These are phyloP conservation scores for Urochloa ruziziensis DNA, from an alignment of 176 grass and related monocot species.

Conservation along the genomic window DNA sequence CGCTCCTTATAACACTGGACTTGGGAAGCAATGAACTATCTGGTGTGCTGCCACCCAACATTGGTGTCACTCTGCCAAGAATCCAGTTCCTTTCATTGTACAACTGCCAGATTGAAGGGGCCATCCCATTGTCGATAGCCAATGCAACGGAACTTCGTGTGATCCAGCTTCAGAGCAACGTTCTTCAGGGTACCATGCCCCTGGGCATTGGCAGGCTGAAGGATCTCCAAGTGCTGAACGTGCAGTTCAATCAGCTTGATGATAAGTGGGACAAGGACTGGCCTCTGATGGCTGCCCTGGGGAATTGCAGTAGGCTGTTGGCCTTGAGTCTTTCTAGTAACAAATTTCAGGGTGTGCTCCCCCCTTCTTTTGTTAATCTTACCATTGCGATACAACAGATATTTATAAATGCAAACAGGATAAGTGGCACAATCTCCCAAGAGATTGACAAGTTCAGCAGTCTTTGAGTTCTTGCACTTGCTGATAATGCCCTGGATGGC, in stretches of 20 bases:
- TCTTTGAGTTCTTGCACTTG: neutral
- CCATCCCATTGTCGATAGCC: neutral
- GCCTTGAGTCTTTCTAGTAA: conserved; percentile 8
- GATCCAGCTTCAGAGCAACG: neutral
- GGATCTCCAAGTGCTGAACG: conserved; percentile 14
- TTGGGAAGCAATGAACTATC: conserved; percentile 23
- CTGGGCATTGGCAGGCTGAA: conserved; percentile 11
- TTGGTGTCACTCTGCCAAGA: conserved; percentile 5
- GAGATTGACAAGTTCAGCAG: conserved; percentile 11
- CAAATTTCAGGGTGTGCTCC: neutral
- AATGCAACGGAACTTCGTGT: neutral
- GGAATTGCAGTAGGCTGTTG: conserved; percentile 17
- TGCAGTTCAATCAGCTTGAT: conserved; percentile 3
- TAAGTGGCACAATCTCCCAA: neutral
- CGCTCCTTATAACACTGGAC: conserved; percentile 21
- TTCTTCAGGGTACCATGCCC: neutral
- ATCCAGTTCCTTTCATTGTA: conserved; percentile 1
- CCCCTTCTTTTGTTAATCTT: conserved; percentile 15
- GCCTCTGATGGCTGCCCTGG: conserved; percentile 12
- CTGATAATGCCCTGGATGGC: conserved; percentile 12
- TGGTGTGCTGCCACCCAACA: conserved; percentile 1
- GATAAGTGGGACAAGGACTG: conserved; percentile 24
- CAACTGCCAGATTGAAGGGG: neutral
- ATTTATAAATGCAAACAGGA: neutral
- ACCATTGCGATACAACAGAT: neutral